Evolutionary conservation across 2,329 filamentous ascomycete species (phyloP).

Genomic region (Exophiala alcalophila): DNA sequence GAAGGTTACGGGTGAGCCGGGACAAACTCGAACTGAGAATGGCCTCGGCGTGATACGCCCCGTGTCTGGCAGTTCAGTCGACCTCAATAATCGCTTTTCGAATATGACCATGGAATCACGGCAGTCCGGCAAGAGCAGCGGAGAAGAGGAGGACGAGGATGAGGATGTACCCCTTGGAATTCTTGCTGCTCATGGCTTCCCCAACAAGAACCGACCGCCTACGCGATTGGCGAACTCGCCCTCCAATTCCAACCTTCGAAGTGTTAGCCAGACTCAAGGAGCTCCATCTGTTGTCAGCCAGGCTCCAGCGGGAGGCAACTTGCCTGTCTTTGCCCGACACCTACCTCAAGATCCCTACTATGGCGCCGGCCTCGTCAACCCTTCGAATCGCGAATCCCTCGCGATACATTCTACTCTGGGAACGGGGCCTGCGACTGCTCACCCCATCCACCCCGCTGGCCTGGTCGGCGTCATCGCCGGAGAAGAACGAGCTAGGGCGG

Average conservation of each 20-base stretch:
- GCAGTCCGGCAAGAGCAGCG: constrained; percentile 39
- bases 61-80: constrained; percentile 15
- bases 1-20: constrained; percentile 82
- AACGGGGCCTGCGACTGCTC: constrained; percentile 27
- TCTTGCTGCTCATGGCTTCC: constrained; percentile 84
- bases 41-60: constrained; percentile 10
- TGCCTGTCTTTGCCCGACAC: constrained; percentile 79
- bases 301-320: constrained; percentile 46
- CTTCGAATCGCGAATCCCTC: constrained; percentile 70
- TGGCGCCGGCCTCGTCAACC: constrained; percentile 72
- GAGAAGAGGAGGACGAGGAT: constrained; percentile 65
- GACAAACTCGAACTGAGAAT: constrained; percentile 48
- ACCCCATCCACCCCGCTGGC: constrained; percentile 63
- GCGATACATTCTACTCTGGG: constrained; percentile 55
- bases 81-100: constrained; percentile 38
- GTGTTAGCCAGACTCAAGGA: constrained; percentile 43
- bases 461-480: constrained; percentile 83
- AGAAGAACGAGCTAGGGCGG: constrained; percentile 74
- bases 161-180: constrained; percentile 86
- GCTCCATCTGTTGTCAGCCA: constrained; percentile 56
- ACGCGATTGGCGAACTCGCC: constrained; percentile 61
- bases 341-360: constrained; percentile 83
- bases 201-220: constrained; percentile 71
- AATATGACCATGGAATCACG: constrained; percentile 36
- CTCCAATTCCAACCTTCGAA: constrained; percentile 66